Evolutionary conservation across 495 filamentous ascomycete species (phyloP).

Genomic region (Cudoniella acicularis): DNA sequence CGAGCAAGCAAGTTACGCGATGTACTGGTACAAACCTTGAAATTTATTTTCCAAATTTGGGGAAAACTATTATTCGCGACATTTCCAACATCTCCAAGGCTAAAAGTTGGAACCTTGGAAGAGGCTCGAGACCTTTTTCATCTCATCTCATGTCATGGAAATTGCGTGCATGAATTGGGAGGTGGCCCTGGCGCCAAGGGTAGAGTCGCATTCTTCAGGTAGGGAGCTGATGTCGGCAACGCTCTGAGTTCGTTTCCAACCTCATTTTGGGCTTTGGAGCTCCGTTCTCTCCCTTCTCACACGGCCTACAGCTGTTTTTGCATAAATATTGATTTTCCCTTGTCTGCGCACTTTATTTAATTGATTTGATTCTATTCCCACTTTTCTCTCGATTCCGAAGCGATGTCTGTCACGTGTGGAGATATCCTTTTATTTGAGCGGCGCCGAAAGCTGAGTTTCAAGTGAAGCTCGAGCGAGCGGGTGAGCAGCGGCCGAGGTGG

Average conservation of each 20-base stretch:
- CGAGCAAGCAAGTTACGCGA: neutral
- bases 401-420: neutral
- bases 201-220: neutral
- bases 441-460: neutral
- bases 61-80: too few species aligned
- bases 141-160: neutral
- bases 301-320: too few species aligned
- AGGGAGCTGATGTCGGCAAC: neutral
- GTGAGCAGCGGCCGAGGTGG: too few species aligned
- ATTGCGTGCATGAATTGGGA: neutral
- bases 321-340: neutral
- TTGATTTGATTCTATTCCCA: neutral
- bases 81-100: too few species aligned
- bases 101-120: neutral
- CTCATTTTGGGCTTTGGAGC: neutral
- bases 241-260: neutral
- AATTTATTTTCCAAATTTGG: too few species aligned
- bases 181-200: neutral
- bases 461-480: neutral
- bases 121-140: neutral
- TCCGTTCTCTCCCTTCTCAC: neutral
- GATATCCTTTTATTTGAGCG: neutral
- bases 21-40: too few species aligned
- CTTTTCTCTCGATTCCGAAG: neutral
- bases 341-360: neutral